These are phyloP conservation scores for Dujonia santamariae DNA, from an alignment of 1,139 yeast genomes.

Conservation along the genomic window DNA sequence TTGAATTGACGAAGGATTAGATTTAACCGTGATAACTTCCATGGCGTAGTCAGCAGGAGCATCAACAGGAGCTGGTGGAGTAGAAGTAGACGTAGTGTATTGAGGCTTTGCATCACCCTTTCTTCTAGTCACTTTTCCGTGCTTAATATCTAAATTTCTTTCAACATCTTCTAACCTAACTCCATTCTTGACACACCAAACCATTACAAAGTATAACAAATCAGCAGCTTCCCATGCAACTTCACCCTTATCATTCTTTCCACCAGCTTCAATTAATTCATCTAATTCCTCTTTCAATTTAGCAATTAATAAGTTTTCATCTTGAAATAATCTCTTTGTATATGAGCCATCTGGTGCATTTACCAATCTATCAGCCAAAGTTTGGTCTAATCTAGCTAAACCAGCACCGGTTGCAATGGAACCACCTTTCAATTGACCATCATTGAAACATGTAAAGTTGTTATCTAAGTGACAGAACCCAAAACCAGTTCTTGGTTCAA, in stretches of 20 bases:
- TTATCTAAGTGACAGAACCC: constrained; percentile 92
- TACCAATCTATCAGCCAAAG: constrained; percentile 50
- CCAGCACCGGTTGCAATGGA: constrained; percentile 56
- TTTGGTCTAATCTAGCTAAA: constrained; percentile 60
- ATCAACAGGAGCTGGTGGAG: constrained; percentile 11
- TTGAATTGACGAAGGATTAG: constrained; percentile 40
- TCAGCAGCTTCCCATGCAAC: constrained; percentile 98
- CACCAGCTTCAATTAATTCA: constrained; percentile 82
- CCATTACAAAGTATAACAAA: constrained; percentile 81
- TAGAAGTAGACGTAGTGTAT: constrained; percentile 32
- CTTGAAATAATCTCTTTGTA: constrained; percentile 82
- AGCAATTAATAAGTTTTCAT: constrained; percentile 70
- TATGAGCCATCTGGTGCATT: constrained; percentile 90
- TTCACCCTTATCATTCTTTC: constrained; percentile 49
- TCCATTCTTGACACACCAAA: constrained; percentile 81
- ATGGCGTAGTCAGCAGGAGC: constrained; percentile 44
- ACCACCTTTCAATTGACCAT: constrained; percentile 26
- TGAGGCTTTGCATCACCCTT: constrained; percentile 93
- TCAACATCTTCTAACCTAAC: constrained; percentile 81
- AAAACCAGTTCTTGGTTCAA: constrained; percentile 67
- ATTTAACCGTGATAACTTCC: constrained; percentile 53
- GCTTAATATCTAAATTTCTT: constrained; percentile 77
- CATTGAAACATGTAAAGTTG: constrained; percentile 68
- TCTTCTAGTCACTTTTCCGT: constrained; percentile 84
- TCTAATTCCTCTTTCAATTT: constrained; percentile 96